Base-by-base conservation (phyloP, 2,329 filamentous ascomycete genomes). In the Chalaropsis thielavioides region DNA sequence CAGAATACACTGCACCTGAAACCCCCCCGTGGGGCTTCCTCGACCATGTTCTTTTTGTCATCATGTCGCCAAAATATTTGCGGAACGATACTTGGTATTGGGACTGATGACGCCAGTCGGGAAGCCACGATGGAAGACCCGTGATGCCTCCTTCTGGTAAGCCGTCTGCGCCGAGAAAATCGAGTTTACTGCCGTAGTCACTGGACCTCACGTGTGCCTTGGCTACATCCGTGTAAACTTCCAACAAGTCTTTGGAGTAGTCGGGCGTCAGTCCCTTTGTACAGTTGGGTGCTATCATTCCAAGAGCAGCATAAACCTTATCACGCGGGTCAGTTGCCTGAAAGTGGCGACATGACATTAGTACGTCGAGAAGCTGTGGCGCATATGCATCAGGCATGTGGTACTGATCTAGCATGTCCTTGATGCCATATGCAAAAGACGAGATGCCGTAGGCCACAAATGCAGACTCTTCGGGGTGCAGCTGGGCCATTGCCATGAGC, bases 261-360 rank as follows among this genome's bases (percentile, higher is more conserved):
- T 71, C 70, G 3, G 67, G 65, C 6, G 59, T 27, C 27, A 71
- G 62, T 1, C 70, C 70, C 4, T 71, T 68, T 22, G 69, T 62
- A 27, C 68, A 67, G 46, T 69, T 69, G 19, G 69, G 65, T 43
- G 68, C 69, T 61, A 70, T 69, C 35, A 71, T 67, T 1, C 70
- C 69, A 1, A 71, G 67, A 10, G 70, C 66, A 31, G 70, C 70
- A 65, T 71, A 71, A 11, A 71, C 68, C 46, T 71, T 71, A 64
- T 71, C 70, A 22, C 68, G 64, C n/a, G 70, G 68, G 59, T 71
- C 70, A 13, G 67, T 66, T 8, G 69, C 66, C 24, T 68, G 68
- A 35, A 67, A 66, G 43, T 67, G 66, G 1, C 68, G 65, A 51
- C 65, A 68, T 3, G 67, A 59, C 41, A 67, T 67, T 1, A 69